Conservation (phyloP, 2,329 filamentous ascomycete species). For the Corynespora cassiicola region DNA sequence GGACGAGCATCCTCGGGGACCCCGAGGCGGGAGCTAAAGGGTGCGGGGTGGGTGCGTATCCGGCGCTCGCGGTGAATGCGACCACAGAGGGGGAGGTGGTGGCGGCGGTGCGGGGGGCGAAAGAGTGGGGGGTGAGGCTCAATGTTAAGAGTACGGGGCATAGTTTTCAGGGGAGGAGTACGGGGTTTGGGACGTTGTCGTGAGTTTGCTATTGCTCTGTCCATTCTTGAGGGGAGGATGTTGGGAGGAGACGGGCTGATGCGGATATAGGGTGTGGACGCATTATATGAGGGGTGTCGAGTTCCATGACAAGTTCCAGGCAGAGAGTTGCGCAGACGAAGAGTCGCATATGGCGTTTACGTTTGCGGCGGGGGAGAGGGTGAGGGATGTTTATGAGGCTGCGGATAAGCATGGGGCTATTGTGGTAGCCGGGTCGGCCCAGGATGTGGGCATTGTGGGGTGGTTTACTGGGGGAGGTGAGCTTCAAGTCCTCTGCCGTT, state of each 20-base stretch:
- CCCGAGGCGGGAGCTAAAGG: constrained; percentile 3
- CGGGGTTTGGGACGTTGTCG: constrained; percentile 6
- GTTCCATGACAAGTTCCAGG: constrained; percentile 11
- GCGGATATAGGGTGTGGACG: constrained; percentile 18
- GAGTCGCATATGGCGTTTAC: constrained; percentile 11
- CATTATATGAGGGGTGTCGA: constrained; percentile 11
- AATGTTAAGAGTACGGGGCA: constrained; percentile 9
- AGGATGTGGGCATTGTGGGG: constrained; percentile 41
- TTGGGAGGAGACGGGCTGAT: too few species aligned
- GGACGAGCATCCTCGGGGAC: constrained; percentile 10
- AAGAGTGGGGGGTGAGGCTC: constrained; percentile 1
- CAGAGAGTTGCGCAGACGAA: constrained; percentile 1
- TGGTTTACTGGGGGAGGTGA: constrained; percentile 42
- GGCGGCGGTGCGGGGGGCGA: constrained; percentile 3
- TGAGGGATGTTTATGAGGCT: constrained; percentile 13
- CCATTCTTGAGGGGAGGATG: background rate
- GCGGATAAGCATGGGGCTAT: constrained; percentile 3
- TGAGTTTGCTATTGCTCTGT: background rate
- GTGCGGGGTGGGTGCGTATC: constrained; percentile 6
- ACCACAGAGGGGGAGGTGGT: background rate
- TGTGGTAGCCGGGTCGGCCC: constrained; percentile 15
- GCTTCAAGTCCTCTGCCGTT: background rate
- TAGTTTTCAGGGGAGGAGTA: constrained; percentile 7
- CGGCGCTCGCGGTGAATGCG: constrained; percentile 5
- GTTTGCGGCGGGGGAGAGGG: constrained; percentile 16